Conservation (phyloP, 768 basidiomycete genomes). For the Artomyces pyxidatus region DNA sequence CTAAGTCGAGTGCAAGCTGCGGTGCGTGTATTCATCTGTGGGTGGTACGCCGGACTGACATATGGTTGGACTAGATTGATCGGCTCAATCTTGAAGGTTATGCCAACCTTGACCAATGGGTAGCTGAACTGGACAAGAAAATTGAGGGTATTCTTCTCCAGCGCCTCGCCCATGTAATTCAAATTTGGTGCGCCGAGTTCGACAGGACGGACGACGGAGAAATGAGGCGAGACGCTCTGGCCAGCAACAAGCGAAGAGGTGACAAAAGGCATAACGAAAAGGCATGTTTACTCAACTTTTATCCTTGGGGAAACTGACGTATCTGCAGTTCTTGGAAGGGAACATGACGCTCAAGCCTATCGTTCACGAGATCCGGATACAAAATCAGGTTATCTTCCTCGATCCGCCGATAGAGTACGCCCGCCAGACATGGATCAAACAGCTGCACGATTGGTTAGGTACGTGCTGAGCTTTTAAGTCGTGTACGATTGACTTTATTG, state of each 20-base stretch:
- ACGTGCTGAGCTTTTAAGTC: conserved; percentile 7
- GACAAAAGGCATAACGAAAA: conserved; percentile 74
- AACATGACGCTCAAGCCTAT: conserved; percentile 77
- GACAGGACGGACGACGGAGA: conserved; percentile 66
- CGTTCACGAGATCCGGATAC: conserved; percentile 94
- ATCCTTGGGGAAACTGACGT: not conserved
- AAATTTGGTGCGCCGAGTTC: conserved; percentile 86
- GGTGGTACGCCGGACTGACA: too few relatives aligned
- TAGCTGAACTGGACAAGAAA: conserved; percentile 48
- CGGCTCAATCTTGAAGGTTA: conserved; percentile 94
- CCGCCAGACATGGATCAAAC: conserved; percentile 79
- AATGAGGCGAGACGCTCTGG: conserved; percentile 42
- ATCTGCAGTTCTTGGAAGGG: conserved; percentile 57
- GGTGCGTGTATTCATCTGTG: conserved; percentile 43
- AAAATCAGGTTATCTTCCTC: conserved; percentile 97
- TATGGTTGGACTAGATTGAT: conserved; percentile 90
- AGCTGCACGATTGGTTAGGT: conserved; percentile 89
- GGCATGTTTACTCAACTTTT: conserved; percentile 29
- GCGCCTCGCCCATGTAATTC: conserved; percentile 69
- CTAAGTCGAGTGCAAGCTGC: conserved; percentile 78
- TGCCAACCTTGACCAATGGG: conserved; percentile 59
- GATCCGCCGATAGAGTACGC: conserved; percentile 97
- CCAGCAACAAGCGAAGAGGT: conserved; percentile 54
- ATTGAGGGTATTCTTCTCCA: conserved; percentile 77
- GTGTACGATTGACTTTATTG: not conserved